Evolutionary conservation across 208 protist genomes (phyloP), one percentile per base, ranked within the genome.

Genomic region (Hexamita inflata): DNA sequence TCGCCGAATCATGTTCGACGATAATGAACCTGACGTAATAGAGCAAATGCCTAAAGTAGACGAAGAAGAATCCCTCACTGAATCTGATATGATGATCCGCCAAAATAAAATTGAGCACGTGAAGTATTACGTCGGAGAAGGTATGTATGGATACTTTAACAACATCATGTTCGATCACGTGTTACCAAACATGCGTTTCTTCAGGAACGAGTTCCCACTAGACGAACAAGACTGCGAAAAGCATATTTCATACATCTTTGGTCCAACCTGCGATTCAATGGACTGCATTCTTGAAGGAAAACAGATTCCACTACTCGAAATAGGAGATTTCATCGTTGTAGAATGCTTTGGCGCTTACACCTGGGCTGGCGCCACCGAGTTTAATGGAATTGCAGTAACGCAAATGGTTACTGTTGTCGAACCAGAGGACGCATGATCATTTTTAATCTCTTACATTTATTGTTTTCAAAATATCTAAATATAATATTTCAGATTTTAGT

Each of bases 271-370:
- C 80, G 89, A 91, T 77, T 78, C 76, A 1, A 76, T 91, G 32
- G 89, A 91, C 81, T 86, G 81, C 74, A 74, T 85, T 66, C 59
- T 76, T 9, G 4, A 45, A 41, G 58, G 34, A 2, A 15, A 38
- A n/a, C 2, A 39, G 58, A 11, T 75, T 4, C 88, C 88, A 28
- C 67, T 83, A 68, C 77, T 90, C n/a, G 68, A 84, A 34, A 75
- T 89, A 34, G 89, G 89, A 68, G 86, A 90, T 65, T 91, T 88
- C 87, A 57, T 92, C n/a, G 79, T 81, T 53, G 89, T 87, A 59
- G n/a, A 28, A 35, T 73, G 88, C 77, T 91, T 92, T 87, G 89
- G 89, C 74, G 88, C 89, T 28, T 92, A 91, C 81, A 91, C 89
- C 1, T 83, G 76, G 15, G 83, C 89, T 15, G 88, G 85, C 30